These are phyloP conservation scores for Ceratocystis ficicola DNA, from an alignment of 2,329 filamentous ascomycete species.

Conservation along the genomic window DNA sequence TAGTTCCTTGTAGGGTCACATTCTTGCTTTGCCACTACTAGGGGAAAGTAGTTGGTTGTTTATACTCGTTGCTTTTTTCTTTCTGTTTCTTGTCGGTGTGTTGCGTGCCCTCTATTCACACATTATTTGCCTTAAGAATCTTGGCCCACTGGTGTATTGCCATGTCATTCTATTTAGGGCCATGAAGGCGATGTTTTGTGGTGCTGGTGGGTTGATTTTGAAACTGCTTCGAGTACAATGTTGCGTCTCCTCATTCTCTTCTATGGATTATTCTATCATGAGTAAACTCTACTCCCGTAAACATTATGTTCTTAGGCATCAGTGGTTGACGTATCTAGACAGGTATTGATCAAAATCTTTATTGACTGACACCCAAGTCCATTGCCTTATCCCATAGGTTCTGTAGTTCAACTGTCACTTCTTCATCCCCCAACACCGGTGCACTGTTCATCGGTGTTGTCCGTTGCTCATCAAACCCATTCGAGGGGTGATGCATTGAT, in stretches of 20 bases:
- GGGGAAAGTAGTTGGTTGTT: not conserved
- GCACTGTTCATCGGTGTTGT: constrained; percentile 3
- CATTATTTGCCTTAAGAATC: not conserved
- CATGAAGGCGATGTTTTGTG: not conserved
- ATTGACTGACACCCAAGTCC: constrained; percentile 45
- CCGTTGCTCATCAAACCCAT: constrained; percentile 14
- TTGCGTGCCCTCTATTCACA: not conserved
- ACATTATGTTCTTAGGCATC: not conserved
- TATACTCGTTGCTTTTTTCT: not conserved
- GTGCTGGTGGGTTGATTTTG: not conserved
- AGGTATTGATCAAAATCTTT: constrained; percentile 25
- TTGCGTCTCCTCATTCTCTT: not conserved
- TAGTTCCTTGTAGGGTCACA: not conserved
- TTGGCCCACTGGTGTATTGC: not conserved
- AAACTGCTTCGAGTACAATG: not conserved
- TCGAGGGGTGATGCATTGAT: constrained; percentile 28
- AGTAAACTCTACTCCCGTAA: not conserved
- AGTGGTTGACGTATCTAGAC: not conserved
- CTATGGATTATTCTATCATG: not conserved
- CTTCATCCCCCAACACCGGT: constrained; percentile 37
- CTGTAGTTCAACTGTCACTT: constrained; percentile 40
- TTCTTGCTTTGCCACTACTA: not conserved
- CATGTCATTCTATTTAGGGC: not conserved
- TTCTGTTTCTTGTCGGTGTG: not conserved
- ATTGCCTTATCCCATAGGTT: constrained; percentile 51